Base-by-base conservation (phyloP, 345 rosid genomes). In the Firmiana major region DNA sequence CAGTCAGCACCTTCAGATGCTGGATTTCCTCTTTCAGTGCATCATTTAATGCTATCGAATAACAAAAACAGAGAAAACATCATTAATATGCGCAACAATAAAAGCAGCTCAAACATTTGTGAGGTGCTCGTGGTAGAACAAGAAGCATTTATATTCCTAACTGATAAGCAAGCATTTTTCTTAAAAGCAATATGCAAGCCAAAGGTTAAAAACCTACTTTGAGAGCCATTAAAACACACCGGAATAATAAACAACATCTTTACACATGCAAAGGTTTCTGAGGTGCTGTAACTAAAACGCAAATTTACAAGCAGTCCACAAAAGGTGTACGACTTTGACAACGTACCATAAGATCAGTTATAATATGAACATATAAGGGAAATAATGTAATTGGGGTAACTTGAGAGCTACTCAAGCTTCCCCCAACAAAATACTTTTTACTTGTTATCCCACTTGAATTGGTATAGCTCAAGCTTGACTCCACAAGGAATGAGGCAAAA, bases 1-100 rank as follows among this genome's bases (percentile, higher is more conserved):
- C 96, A 2, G 98, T 92, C 80, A 90, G 54, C 10, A 87, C 78
- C 84, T 97, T 97, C 87, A 97, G 89, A 83, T 90, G 99, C 87
- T 91, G 95, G 77, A 94, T 97, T 83, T 97, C 98, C 73, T 94
- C 99, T 83, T 89, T 97, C 70, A 97, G 77, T 16, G 97, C 92
- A 26, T 94, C 97, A 65, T 94, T 97, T 70, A 97, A 80, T 40
- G 97, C 99, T 97, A 84, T 22, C 76, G 42, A 38, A 59, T 15
- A 49, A 40, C 6, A 67, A 34, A 46, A 63, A 49, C 19, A 10
- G 28, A 34, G 6, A 15, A 60, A 42, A n/a, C 36, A 63, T 0
- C 21, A 57, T 62, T 7, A 75, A 17, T 48, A 73, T 19, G 16
- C 3, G 57, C 7, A 51, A 34, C 57, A 46, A 46, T 7, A 2